Evolutionary conservation across 441 rosid genomes (phyloP), one percentile per base, ranked within the genome.

Genomic region (Dalechampia spathulata): DNA sequence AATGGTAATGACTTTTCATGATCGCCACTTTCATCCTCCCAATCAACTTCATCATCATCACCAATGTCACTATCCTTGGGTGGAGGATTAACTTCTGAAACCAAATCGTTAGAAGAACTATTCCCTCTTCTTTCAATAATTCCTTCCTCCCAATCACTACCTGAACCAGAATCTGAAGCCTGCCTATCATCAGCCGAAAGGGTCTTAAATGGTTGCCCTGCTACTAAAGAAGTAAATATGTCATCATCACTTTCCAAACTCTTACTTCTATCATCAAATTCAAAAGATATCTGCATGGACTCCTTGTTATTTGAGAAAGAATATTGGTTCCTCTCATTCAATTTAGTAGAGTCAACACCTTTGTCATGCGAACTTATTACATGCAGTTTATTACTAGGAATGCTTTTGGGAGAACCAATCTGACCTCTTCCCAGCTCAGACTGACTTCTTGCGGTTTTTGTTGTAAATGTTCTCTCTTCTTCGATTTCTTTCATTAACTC

Each of bases 401-500:
- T 58, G 45, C 61, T 62, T 52, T 66, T 69, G 55, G 61, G 63
- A 49, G 61, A 37, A 52, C 30, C 61, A 45, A 52, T 54, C 60
- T 69, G 61, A 46, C 55, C 74, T 57, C 58, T 57, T 54, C 63
- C 52, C 28, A 58, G 54, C 42, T 53, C 54, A 55, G 79, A 65
- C 53, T 59, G 70, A 52, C 60, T 37, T 67, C 42, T 42, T 28
- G 44, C 58, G 25, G n/a, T 49, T 57, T 65, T 54, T 16, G 41
- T 63, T 39, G 62, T 57, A 61, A 57, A 62, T 39, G 58, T 52
- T 55, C 41, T 66, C 56, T 72, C 87, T 43, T 75, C 73, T 58
- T 86, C 94, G 61, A 75, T 60, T 80, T 90, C 95, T 71, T 78
- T 90, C 90, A 93, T 87, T 78, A 93, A 66, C 68, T 83, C 95